Evolutionary conservation across 768 basidiomycete genomes (phyloP).

Genomic region (Pulveroboletus ravenelii): DNA sequence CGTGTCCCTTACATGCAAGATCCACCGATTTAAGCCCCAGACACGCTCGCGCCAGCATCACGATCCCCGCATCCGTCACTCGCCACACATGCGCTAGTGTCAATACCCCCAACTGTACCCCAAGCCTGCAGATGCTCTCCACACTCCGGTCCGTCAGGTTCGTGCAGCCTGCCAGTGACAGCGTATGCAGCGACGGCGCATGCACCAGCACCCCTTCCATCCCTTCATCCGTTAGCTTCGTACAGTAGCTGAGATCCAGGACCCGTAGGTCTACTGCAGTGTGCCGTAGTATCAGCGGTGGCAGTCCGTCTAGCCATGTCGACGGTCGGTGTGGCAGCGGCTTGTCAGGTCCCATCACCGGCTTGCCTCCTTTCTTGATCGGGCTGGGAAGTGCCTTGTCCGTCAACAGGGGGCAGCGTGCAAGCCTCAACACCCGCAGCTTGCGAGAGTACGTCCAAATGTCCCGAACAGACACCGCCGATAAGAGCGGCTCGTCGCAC

Average conservation of each 20-base stretch:
- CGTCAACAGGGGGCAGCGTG: constrained; percentile 71
- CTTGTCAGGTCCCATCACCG: constrained; percentile 36
- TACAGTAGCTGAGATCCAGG: constrained; percentile 73
- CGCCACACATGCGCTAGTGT: constrained; percentile 75
- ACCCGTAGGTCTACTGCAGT: constrained; percentile 70
- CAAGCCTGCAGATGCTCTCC: constrained; percentile 63
- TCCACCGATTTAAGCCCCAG: constrained; percentile 75
- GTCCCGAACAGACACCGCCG: constrained; percentile 65
- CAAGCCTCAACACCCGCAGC: constrained; percentile 69
- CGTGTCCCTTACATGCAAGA: constrained; percentile 65
- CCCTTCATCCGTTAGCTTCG: constrained; percentile 66
- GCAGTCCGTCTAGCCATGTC: constrained; percentile 59
- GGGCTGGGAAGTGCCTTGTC: constrained; percentile 74
- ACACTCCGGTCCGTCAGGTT: constrained; percentile 69
- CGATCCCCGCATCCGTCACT: constrained; percentile 75
- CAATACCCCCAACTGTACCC: constrained; percentile 72
- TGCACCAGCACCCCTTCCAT: constrained; percentile 71
- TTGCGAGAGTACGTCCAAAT: constrained; percentile 80
- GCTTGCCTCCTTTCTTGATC: constrained; percentile 31
- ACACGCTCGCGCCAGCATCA: constrained; percentile 66
- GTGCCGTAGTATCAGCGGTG: constrained; percentile 59
- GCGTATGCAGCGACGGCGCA: constrained; percentile 69
- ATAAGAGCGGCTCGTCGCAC: constrained; percentile 61
- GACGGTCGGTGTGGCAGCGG: constrained; percentile 52
- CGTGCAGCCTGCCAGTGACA: constrained; percentile 75